phyloP scores from a whole-genome alignment of 169 alveolate genomes.

The Plasmodium fragile region DNA sequence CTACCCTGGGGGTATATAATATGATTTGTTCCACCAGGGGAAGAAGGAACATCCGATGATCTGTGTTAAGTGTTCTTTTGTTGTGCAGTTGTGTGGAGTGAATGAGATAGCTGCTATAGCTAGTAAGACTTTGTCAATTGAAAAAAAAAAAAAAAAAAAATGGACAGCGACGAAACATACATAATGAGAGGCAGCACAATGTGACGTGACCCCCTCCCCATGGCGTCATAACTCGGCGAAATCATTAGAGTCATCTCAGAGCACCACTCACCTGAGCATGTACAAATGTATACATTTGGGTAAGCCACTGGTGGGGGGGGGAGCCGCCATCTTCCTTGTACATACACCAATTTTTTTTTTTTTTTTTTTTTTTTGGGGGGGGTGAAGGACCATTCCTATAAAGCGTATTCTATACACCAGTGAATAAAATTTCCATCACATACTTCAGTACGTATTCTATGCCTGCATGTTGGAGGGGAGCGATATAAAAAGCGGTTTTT shows the following conservation, averaged over 20 bases:
- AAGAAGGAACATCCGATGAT: background rate
- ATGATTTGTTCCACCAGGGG: background rate
- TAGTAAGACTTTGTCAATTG: background rate
- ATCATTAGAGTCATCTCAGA: background rate
- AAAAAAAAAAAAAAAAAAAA: background rate
- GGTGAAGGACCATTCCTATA: background rate
- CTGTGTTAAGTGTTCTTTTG: background rate
- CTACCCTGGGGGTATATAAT: background rate
- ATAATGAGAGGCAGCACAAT: background rate
- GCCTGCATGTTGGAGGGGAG: conserved; percentile 4
- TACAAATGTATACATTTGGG: background rate
- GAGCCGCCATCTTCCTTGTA: conserved; percentile 34
- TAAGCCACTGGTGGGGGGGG: background rate
- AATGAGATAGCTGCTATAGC: background rate
- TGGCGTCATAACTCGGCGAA: background rate
- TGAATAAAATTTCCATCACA: conserved; percentile 45
- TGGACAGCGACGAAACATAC: background rate
- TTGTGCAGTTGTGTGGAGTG: background rate
- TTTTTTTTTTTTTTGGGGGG: background rate
- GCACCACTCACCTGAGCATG: background rate
- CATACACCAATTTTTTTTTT: conserved; percentile 6
- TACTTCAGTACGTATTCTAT: conserved; percentile 70
- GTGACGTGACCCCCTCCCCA: background rate
- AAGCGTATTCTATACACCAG: conserved; percentile 22
- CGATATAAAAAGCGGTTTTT: background rate